A percentile compares a stretch with the other conserved stretches of the same genome.
These are phyloP conservation scores for Cladosporium cucumerinum DNA, from an alignment of 2,329 filamentous ascomycete species.

Conservation along the genomic window DNA sequence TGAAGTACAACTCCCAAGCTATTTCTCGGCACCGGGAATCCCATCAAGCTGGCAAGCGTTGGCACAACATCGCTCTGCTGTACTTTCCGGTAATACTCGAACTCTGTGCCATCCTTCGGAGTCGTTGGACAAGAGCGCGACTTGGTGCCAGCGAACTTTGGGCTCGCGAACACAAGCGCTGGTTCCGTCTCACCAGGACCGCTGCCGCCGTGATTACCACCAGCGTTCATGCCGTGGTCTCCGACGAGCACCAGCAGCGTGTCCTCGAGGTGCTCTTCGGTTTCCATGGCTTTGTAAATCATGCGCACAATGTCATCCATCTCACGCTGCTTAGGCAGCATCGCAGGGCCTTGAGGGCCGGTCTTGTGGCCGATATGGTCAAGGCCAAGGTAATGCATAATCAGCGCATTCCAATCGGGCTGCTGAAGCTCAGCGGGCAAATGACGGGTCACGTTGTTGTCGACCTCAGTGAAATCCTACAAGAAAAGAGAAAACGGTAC, in stretches of 20 bases:
- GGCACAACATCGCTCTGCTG: constrained; percentile 94
- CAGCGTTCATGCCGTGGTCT: constrained; percentile 99
- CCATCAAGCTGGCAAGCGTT: constrained; percentile 79
- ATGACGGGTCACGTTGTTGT: constrained; percentile 94
- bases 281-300: constrained; percentile 74
- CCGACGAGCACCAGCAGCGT: constrained; percentile 84
- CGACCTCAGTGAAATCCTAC: constrained; percentile 95
- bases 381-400: constrained; percentile 91
- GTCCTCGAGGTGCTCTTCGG: constrained; percentile 65
- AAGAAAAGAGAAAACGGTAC: constrained; percentile 14
- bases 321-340: constrained; percentile 88
- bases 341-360: constrained; percentile 78
- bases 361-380: constrained; percentile 98
- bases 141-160: constrained; percentile 50
- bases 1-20: constrained; percentile 61
- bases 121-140: constrained; percentile 49
- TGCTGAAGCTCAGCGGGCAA: constrained; percentile 70
- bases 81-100: constrained; percentile 78
- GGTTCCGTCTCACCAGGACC: constrained; percentile 92
- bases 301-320: constrained; percentile 81
- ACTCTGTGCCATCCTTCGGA: constrained; percentile 59
- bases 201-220: constrained; percentile 92
- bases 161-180: constrained; percentile 85
- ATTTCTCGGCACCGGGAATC: constrained; percentile 84
- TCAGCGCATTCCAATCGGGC: constrained; percentile 86